Percentiles rank a stretch among this genome's conserved stretches.
phyloP scores from a whole-genome alignment of 768 basidiomycete genomes.

The Suillus paluster region DNA sequence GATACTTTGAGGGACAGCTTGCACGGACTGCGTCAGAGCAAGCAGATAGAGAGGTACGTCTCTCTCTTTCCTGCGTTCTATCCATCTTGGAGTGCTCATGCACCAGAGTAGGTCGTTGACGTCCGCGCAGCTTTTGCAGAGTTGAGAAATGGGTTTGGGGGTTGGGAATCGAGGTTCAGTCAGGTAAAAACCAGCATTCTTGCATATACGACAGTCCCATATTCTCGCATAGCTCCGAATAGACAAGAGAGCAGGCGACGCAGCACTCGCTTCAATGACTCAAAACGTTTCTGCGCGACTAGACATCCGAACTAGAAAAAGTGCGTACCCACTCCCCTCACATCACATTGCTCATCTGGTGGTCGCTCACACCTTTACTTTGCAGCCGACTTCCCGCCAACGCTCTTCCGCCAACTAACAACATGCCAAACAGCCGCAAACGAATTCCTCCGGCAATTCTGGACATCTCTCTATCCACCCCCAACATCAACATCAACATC shows the following conservation, averaged over 20 bases:
- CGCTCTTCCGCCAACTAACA: constrained; percentile 79
- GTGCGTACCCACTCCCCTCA: constrained; percentile 44
- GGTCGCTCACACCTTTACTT: not conserved
- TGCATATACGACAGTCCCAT: not conserved
- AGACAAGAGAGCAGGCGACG: constrained; percentile 69
- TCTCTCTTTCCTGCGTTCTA: constrained; percentile 4
- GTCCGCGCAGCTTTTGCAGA: constrained; percentile 52
- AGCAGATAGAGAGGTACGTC: constrained; percentile 36
- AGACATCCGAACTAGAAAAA: constrained; percentile 66
- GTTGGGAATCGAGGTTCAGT: constrained; percentile 61
- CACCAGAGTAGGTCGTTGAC: constrained; percentile 45
- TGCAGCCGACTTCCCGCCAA: constrained; percentile 79
- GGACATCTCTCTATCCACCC: constrained; percentile 85
- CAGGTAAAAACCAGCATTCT: constrained; percentile 46
- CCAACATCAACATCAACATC: constrained; percentile 51
- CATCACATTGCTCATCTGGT: not conserved
- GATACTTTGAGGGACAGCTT: constrained; percentile 78
- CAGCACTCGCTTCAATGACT: constrained; percentile 76
- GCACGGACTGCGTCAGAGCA: constrained; percentile 34
- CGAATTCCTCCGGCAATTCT: constrained; percentile 96
- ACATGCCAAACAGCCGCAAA: constrained; percentile 93
- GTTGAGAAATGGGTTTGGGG: constrained; percentile 48
- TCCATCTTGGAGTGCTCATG: not conserved
- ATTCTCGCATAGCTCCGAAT: constrained; percentile 56
- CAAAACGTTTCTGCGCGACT: constrained; percentile 75